Base-by-base conservation (phyloP, 2,329 filamentous ascomycete genomes). In the Fusarium annulatum region DNA sequence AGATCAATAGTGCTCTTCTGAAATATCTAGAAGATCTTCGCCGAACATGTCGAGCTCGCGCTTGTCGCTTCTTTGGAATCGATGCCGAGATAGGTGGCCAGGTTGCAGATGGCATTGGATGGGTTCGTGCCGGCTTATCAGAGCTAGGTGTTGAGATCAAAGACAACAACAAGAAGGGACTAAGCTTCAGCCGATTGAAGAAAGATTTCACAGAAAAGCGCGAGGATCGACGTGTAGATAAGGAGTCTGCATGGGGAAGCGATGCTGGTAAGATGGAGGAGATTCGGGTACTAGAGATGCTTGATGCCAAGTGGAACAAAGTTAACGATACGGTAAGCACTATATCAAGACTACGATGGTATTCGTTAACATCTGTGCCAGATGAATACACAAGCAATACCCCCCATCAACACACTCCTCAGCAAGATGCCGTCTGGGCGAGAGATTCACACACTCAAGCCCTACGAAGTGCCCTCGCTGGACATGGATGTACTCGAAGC, bases 221-320 rank as follows among this genome's bases (percentile, higher is more conserved):
- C 39, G 95, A 97, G 78, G 94, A 97, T 77, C 89, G 89, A 51
- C 92, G 90, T 75, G 88, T 97, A 33, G 94, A 96, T 75, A 94
- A 90, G 79, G 92, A 90, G 51, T 84, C 85, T 3, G 85, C 85
- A 34, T 96, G 94, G 94, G 95, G 95, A 0, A 86, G 91, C 51
- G 95, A 98, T 82, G 96, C 92, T 1, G 96, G 96, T 3, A 92
- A 89, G 76, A 83, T 94, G 23, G 96, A 98, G 81, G 96, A 99
- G 83, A 90, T 88, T 4, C 88, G 95, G 62, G 92, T 98, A 5
- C 87, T 98, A 58, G 93, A 96, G 77, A 94, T 96, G 90, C 84
- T 99, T 39, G 90, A 97, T 76, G 88, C 87, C 42, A 98, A 97
- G 81, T 98, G 96, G 96, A 90, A 90, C 70, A 96, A 95, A 84